Evolutionary conservation across 805 yeast genomes (phyloP), one percentile per base, ranked within the genome.

Genomic region (Candida pini): DNA sequence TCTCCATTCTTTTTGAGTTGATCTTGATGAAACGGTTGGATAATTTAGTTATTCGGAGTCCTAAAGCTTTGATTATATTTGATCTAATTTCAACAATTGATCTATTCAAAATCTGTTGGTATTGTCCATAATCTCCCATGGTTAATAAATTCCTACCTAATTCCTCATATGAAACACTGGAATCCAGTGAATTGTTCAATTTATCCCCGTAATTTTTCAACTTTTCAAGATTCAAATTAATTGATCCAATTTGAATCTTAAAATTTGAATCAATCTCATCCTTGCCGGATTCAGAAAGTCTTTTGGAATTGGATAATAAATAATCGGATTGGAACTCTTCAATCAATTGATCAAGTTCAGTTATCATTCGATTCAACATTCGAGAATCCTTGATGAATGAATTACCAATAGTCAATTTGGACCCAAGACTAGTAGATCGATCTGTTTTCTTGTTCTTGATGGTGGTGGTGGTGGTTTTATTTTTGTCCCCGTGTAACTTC

Each of bases 161-260:
- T 6, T 38, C 45, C 27, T 81, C 85, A 43, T 80, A 76, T 3
- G 62, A 56, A 37, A 71, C 76, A 32, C 75, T 50, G 34, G 63
- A 51, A 39, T 69, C 71, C 30, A 74, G 62, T 47, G 74, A 69
- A 38, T 71, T 73, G 40, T 67, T 67, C 43, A 73, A 61, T 37
- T 67, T 66, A 43, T 73, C 45, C 5, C 41, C 36, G 30, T 47
- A 45, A 13, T 8, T 57, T 63, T 20, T 66, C 64, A 18, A 68
- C 47, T 52, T 38, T 18, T 40, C 47, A 4, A 56, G 40, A 26
- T 47, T 48, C 21, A 38, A 43, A 33, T 46, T 33, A 18, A 54
- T 26, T 22, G 36, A 33, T 20, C 37, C 43, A 16, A 56, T 31
- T 27, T 56, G 55, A 4, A 47, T 19, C 17, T 50, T 53, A 30